Evolutionary conservation across 192 early-diverging fungal genomes (phyloP), one percentile per base, ranked within the genome.

Genomic region (Entomortierella lignicola): DNA sequence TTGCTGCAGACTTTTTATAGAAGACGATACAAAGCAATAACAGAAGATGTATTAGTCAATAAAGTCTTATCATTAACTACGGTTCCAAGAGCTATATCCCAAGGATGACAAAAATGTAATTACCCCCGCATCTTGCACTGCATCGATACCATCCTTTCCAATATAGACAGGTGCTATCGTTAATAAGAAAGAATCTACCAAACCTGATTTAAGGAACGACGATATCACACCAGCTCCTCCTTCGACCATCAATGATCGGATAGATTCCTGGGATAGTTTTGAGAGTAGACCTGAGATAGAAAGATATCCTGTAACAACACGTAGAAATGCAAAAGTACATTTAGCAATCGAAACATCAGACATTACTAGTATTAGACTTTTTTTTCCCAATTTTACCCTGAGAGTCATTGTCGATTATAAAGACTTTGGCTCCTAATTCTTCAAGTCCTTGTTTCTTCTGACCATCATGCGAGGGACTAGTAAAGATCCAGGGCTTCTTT

Each of bases 191-290:
- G 72, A 71, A 63, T 91, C 84, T 15, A 88, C 72, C 4, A 77
- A 44, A 3, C 67, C 66, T 30, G 58, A 71, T 34, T 55, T 64
- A 63, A 95, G 57, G 64, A 92, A 92, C 8, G 87, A 77, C 8
- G 88, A 81, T 50, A 97, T 95, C 7, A 97, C 81, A 27, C 72
- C 74, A 0, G 93, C 90, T 25, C 95, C 95, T 37, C 96, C 96
- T 87, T 97, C 96, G 13, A 97, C 91, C 96, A 97, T 97, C 34
- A 97, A 56, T 4, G 75, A 60, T 11, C 61, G 41, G 23, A 94
- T 87, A 80, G 44, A 71, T 27, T 50, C 56, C 21, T 32, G 20
- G 13, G 50, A 26, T 23, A 83, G 48, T n/a, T 23, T 62, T 27
- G 56, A 39, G 18, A 83, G 57, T 11, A 83, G 26, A 23, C 68